Evolutionary conservation across 352 stramenopile species (phyloP).

Genomic region (Thalassiosira tumida): DNA sequence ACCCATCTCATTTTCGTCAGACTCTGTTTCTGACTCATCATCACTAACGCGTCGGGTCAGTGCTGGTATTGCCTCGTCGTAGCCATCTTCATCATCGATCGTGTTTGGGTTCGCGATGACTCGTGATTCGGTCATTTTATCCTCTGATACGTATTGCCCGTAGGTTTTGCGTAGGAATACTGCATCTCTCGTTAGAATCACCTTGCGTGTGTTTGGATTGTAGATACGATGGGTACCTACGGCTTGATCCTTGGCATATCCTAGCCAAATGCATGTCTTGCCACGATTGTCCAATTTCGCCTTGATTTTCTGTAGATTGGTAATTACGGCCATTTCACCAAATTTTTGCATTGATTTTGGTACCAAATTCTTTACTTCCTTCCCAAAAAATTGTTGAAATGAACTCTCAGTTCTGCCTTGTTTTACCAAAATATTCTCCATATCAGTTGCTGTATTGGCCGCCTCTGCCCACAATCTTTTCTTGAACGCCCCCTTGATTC

Average conservation of each 20-base stretch:
- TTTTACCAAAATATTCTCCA: constrained; percentile 23
- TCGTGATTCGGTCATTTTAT: too few species aligned
- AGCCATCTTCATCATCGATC: too few species aligned
- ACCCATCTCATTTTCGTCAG: too few species aligned
- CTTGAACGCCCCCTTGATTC: neutral
- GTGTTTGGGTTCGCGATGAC: too few species aligned
- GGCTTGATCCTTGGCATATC: neutral
- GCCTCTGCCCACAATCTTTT: constrained; percentile 14
- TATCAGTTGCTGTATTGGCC: constrained; percentile 48
- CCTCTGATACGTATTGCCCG: too few species aligned
- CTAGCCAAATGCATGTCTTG: neutral
- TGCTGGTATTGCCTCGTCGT: too few species aligned
- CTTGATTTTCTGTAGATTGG: neutral
- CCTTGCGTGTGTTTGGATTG: neutral
- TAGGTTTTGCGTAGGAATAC: neutral
- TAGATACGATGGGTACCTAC: neutral
- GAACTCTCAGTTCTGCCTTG: constrained; percentile 1
- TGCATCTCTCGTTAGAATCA: neutral
- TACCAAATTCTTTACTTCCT: neutral
- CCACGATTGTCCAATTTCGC: neutral
- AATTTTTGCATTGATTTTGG: neutral
- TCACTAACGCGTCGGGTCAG: too few species aligned
- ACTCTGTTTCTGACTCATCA: too few species aligned
- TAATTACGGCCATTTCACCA: neutral
- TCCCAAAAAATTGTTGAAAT: constrained; percentile 46